Evolutionary conservation across 768 basidiomycete genomes (phyloP).

Genomic region (Ephemerocybe angulata): DNA sequence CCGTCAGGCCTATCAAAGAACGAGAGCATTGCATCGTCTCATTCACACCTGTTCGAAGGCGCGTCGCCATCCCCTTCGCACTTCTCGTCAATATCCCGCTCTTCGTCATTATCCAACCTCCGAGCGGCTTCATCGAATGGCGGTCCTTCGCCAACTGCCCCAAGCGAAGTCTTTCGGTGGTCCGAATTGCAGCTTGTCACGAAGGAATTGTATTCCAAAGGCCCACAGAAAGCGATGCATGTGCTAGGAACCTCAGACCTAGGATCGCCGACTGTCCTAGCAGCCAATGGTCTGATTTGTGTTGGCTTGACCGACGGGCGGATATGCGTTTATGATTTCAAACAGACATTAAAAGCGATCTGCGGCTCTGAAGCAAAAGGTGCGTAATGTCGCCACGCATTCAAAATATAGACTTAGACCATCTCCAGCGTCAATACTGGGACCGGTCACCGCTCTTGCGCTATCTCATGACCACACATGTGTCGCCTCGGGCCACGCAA

Average conservation of each 20-base stretch:
- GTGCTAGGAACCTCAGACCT: conserved; percentile 54
- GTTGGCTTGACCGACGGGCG: conserved; percentile 81
- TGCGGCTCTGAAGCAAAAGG: conserved; percentile 70
- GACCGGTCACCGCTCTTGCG: conserved; percentile 83
- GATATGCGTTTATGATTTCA: conserved; percentile 84
- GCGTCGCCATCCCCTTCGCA: conserved; percentile 58
- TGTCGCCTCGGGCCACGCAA: conserved; percentile 81
- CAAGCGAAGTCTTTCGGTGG: conserved; percentile 71
- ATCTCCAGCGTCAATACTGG: conserved; percentile 50
- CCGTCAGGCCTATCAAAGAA: conserved; percentile 17
- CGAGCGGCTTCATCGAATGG: conserved; percentile 24
- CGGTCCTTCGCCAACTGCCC: not conserved
- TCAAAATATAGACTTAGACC: conserved; percentile 13
- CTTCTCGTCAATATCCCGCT: conserved; percentile 67
- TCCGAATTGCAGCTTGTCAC: conserved; percentile 58
- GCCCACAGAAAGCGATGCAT: conserved; percentile 56
- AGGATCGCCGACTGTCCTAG: conserved; percentile 75
- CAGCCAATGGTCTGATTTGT: conserved; percentile 85
- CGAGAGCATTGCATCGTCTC: conserved; percentile 40
- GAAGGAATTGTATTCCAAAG: conserved; percentile 51
- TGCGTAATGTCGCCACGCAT: conserved; percentile 27
- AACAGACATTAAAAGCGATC: conserved; percentile 75
- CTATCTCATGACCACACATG: conserved; percentile 94
- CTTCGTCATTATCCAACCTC: conserved; percentile 58
- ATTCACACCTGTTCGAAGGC: conserved; percentile 40